Evolutionary conservation across 208 protist species (phyloP), one percentile per base, ranked within the genome.

Genomic region (Wallacemonas sp.): DNA sequence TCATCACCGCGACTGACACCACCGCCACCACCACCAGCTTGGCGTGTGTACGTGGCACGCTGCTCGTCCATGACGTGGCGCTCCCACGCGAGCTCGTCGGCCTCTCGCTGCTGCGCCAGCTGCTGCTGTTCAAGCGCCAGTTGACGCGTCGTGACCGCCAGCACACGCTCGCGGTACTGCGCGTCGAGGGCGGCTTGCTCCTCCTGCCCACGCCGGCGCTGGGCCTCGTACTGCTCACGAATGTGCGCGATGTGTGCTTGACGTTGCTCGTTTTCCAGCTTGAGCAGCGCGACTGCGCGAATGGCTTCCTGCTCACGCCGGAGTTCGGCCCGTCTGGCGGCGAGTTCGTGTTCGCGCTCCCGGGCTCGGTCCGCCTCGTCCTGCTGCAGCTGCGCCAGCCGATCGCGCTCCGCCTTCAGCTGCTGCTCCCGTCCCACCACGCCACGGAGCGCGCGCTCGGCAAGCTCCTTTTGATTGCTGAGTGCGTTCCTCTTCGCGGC

Each of bases 231-330:
- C 52, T 75, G 47, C 14, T 64, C 64, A 44, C 73, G 69, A 32
- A 89, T 74, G 49, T 87, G 66, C 17, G 70, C 73, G 38, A 91
- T 32, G 47, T 74, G 26, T 11, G 71, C 65, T 57, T 78, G 80
- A 36, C 77, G 79, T 60, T 79, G 80, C 68, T 91, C 88, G 26
- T 89, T 87, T 17, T 90, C 88, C 0, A 89, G 72, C 41, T 78
- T 81, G 21, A 80, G 73, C 38, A 81, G 48, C 17, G 76, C 76
- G 14, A 92, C 55, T 4, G 49, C 70, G 2, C 85, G 81, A 11
- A 73, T 61, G 5, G 76, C 73, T 27, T 83, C 80, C 55, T 85
- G 74, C 69, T 92, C 85, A 3, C 63, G 67, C 0, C 71, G 64
- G 14, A 91, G 71, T 54, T 88, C 71, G 47, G 83, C 80, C 0